Percentiles rank a stretch among this genome's conserved stretches.
These are phyloP conservation scores for Talaromyces trachyspermus DNA, from an alignment of 495 filamentous ascomycete genomes.

Conservation along the genomic window DNA sequence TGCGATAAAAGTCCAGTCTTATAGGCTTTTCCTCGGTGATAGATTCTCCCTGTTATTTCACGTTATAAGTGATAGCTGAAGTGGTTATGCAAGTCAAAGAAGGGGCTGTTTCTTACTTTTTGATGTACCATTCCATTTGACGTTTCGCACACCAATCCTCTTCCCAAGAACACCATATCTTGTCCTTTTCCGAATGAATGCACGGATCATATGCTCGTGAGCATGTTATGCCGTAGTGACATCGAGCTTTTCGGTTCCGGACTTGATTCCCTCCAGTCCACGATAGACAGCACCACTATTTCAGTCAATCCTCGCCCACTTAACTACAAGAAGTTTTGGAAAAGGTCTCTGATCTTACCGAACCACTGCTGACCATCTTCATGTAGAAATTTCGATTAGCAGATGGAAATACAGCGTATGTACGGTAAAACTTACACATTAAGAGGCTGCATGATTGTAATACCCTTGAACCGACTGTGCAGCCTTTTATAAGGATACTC, in stretches of 20 bases:
- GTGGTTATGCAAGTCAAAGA: conserved; percentile 6
- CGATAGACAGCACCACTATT: conserved; percentile 39
- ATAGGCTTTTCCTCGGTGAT: conserved; percentile 10
- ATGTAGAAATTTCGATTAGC: not conserved
- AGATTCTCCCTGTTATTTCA: not conserved
- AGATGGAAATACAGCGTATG: not conserved
- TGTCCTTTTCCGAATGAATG: conserved; percentile 10
- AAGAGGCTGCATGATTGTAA: conserved; percentile 53
- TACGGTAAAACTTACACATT: conserved; percentile 43
- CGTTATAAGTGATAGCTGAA: not conserved
- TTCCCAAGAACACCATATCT: conserved; percentile 11
- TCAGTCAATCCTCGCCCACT: conserved; percentile 30
- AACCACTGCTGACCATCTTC: conserved; percentile 25
- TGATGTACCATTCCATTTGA: conserved; percentile 28
- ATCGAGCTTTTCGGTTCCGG: conserved; percentile 39
- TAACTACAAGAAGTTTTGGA: not conserved
- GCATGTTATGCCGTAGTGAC: conserved; percentile 39
- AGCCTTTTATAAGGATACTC: conserved; percentile 57
- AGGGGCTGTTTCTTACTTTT: too few species aligned
- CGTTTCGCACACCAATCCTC: conserved; percentile 13
- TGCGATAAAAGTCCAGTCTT: not conserved
- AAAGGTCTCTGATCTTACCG: conserved; percentile 11
- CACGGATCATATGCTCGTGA: conserved; percentile 23
- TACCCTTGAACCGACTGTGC: conserved; percentile 26
- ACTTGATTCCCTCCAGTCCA: conserved; percentile 35